These are phyloP conservation scores for Cytospora chrysosperma DNA, from an alignment of 2,329 filamentous ascomycete species.

Conservation along the genomic window DNA sequence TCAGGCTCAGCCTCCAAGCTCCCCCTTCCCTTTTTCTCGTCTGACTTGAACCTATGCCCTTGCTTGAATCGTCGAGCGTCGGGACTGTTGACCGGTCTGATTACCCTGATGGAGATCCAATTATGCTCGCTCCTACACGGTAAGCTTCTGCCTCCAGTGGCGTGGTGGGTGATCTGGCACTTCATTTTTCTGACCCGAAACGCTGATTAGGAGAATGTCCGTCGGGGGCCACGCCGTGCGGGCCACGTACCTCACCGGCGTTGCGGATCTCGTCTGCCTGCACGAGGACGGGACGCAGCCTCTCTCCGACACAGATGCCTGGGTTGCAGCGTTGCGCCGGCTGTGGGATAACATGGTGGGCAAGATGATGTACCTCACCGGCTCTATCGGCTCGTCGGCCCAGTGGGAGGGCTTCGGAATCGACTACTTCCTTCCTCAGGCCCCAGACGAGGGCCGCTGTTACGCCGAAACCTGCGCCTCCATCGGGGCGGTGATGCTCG, in stretches of 20 bases:
- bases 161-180: too few species aligned
- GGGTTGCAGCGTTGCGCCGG: slow-evolving; percentile 41
- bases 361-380: slow-evolving; percentile 62
- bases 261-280: slow-evolving; percentile 52
- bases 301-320: slow-evolving; percentile 31
- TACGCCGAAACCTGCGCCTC: slow-evolving; percentile 62
- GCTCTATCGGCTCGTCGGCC: slow-evolving; percentile 56
- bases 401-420: slow-evolving; percentile 62
- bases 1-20: too few species aligned
- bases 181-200: too few species aligned
- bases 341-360: slow-evolving; percentile 62
- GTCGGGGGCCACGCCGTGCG: slow-evolving; percentile 61
- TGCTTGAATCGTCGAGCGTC: too few species aligned
- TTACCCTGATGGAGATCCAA: too few species aligned
- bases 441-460: slow-evolving; percentile 60
- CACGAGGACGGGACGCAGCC: slow-evolving; percentile 30
- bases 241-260: slow-evolving; percentile 59
- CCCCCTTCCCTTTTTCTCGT: too few species aligned
- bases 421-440: slow-evolving; percentile 58
- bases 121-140: too few species aligned
- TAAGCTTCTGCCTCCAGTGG: too few species aligned
- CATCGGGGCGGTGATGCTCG: slow-evolving; percentile 61
- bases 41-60: too few species aligned
- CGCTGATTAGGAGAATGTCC: too few species aligned
- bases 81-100: too few species aligned